These are phyloP conservation scores for Blepharisma stoltei DNA, from an alignment of 73 alveolate genomes.

Conservation along the genomic window DNA sequence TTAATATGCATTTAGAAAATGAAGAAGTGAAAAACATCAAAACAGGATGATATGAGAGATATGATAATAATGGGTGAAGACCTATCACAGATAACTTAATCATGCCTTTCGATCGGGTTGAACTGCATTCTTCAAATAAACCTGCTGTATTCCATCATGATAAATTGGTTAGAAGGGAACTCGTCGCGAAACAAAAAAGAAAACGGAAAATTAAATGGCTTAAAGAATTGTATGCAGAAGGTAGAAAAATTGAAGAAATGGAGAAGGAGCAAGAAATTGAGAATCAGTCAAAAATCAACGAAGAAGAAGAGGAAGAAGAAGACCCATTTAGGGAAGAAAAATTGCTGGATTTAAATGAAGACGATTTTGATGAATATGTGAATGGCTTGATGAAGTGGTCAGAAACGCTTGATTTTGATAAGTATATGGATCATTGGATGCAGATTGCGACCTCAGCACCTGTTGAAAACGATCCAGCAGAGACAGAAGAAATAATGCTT, in stretches of 20 bases:
- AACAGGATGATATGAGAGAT: constrained; percentile 85
- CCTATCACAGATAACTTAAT: constrained; percentile 50
- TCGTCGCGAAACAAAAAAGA: constrained; percentile 66
- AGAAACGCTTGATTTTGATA: constrained; percentile 83
- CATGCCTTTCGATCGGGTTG: constrained; percentile 57
- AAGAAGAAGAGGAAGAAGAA: not conserved
- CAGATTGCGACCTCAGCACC: constrained; percentile 77
- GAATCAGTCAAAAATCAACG: not conserved
- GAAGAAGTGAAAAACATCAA: constrained; percentile 52
- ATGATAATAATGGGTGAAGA: constrained; percentile 92
- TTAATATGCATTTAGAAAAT: constrained; percentile 49
- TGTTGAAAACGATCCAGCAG: constrained; percentile 31
- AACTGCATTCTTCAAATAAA: constrained; percentile 66
- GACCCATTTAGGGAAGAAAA: constrained; percentile 26
- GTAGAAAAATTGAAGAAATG: constrained; percentile 66
- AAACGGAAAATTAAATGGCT: constrained; percentile 75
- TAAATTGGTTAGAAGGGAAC: constrained; percentile 66
- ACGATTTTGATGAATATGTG: constrained; percentile 57
- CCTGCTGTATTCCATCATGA: constrained; percentile 72
- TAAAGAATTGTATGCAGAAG: constrained; percentile 65
- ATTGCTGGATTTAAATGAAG: constrained; percentile 33
- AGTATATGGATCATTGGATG: constrained; percentile 78
- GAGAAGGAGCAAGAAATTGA: constrained; percentile 14
- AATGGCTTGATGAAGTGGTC: constrained; percentile 82
- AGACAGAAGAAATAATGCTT: too few relatives aligned